Conservation (phyloP, 2,329 filamentous ascomycete genomes). For the Xylogone sp. region DNA sequence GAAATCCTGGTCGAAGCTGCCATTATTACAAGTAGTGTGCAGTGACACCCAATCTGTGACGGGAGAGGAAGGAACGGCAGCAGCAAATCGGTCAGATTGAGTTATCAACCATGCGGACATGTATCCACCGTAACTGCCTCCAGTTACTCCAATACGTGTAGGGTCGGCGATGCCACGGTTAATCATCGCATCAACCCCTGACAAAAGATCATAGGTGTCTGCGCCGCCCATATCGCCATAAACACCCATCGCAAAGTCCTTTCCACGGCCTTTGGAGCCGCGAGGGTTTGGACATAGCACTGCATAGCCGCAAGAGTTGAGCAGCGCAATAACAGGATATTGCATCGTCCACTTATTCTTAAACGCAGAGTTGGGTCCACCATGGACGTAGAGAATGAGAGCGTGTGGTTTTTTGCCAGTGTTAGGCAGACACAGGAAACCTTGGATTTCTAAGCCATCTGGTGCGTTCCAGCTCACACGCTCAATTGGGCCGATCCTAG, state of each 20-base stretch:
- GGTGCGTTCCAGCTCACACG: neutral
- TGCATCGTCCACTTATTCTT: neutral
- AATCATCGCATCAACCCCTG: neutral
- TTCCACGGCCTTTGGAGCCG: neutral
- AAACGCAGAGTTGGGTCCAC: slow-evolving; percentile 8
- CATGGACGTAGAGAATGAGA: slow-evolving; percentile 4
- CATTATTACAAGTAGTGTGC: neutral
- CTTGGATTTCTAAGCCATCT: slow-evolving; percentile 1
- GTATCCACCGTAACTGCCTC: neutral
- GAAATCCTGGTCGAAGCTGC: neutral
- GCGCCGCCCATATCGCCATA: neutral
- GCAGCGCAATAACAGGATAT: slow-evolving; percentile 4
- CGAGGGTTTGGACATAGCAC: neutral
- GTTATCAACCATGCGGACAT: neutral
- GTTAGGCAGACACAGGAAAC: neutral
- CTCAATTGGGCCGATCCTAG: neutral
- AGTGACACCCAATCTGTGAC: neutral
- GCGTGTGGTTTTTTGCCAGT: neutral
- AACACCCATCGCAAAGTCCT: neutral
- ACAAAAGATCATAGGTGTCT: neutral
- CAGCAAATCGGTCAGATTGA: neutral
- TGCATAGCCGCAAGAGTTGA: neutral
- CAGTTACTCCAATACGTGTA: neutral
- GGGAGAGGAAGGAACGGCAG: neutral
- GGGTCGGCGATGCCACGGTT: neutral